Evolutionary conservation across 495 filamentous ascomycete genomes (phyloP).

Genomic region (Hypoxylon fuscum): DNA sequence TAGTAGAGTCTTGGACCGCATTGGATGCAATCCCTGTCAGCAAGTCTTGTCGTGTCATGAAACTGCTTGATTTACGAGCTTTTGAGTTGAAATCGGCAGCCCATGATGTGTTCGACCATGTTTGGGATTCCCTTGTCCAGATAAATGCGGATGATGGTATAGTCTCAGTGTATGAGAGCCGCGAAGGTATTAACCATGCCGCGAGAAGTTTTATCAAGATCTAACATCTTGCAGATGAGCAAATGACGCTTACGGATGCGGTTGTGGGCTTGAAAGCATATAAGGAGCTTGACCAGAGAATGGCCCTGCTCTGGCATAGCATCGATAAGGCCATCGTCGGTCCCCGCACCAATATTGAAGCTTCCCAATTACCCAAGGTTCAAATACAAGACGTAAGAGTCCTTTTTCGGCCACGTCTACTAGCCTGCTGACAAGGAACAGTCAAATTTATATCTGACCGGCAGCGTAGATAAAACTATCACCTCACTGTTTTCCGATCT

Average conservation of each 20-base stretch:
- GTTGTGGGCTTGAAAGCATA: constrained; percentile 60
- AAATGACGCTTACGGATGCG: constrained; percentile 56
- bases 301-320: constrained; percentile 59
- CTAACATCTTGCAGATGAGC: constrained; percentile 53
- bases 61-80: constrained; percentile 56
- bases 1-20: constrained; percentile 56
- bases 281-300: constrained; percentile 61
- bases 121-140: constrained; percentile 65
- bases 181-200: constrained; percentile 48
- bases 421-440: constrained; percentile 40
- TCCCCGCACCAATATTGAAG: constrained; percentile 56
- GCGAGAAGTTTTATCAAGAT: neutral
- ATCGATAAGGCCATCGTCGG: constrained; percentile 59
- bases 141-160: constrained; percentile 59
- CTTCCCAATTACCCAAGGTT: constrained; percentile 44
- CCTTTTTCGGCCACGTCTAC: neutral
- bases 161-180: constrained; percentile 57
- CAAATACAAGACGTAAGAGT: constrained; percentile 52
- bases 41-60: constrained; percentile 58
- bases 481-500: constrained; percentile 67
- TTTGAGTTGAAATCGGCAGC: constrained; percentile 65
- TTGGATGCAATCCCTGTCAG: constrained; percentile 54
- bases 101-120: constrained; percentile 64
- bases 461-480: constrained; percentile 49
- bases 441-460: constrained; percentile 45